Base-by-base conservation (phyloP, 2,329 filamentous ascomycete genomes). In the Cladosporium colombiae region DNA sequence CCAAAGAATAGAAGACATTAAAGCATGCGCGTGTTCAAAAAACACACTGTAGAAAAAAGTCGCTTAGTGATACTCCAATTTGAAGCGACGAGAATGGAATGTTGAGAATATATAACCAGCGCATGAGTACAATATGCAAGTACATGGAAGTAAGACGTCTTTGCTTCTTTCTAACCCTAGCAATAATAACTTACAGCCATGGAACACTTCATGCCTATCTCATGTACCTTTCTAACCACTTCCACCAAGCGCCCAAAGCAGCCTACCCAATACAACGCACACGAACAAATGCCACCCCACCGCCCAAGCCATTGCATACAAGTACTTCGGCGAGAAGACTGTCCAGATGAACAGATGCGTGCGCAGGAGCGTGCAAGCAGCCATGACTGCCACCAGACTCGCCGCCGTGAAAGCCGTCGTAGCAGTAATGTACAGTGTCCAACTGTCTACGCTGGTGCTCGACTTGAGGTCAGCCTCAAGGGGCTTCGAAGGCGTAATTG, bases 281-380 rank as follows among this genome's bases (percentile, higher is more conserved):
- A 94, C 82, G 44, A 85, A 75, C 67, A 93, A 76, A 85, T 99
- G 94, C 81, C 93, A 92, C 8, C 87, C 91, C 55, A 94, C 74
- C 68, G 86, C 88, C 96, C 95, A 99, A 16, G 90, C 92, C 83
- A 95, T 90, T 69, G 88, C 91, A 77, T 96, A 99, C 70, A 99
- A 80, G 77, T 93, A 98, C 78, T 98, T 99, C 0, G 95, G 95
- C 69, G 92, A 96, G 78, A 99, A 99, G 13, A 99, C 95, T 0
- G 94, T 98, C 95, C 95, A 99, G 68, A 99, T 93, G 76, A 99
- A 99, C 66, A 99, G 78, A 82, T 99, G 95, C 33, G 91, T 92
- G 70, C 94, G 83, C 74, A 99, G 78, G 8, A 86, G 83, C 57
- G 91, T 93, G 77, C 95, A 99, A 18, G 94, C 93, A 16, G 85